Conservation (phyloP, 441 rosid species). For the Euphorbia schlechtendalii region DNA sequence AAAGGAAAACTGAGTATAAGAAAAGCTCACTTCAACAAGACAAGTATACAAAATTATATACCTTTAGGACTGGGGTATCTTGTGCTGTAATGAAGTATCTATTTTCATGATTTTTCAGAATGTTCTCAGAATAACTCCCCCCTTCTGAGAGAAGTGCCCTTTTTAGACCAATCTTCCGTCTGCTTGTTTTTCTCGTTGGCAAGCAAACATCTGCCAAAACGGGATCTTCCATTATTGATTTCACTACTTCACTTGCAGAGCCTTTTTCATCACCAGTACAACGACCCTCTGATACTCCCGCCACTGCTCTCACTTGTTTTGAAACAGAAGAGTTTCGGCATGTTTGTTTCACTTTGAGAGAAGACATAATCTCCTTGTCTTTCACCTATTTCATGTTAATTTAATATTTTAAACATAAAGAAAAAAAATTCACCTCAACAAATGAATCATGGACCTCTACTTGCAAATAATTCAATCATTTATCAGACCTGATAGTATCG, state of each 20-base stretch:
- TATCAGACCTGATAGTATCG: background rate
- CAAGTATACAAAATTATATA: conserved; percentile 22
- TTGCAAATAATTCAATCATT: background rate
- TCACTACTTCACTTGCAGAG: conserved; percentile 26
- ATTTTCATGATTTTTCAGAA: conserved; percentile 28
- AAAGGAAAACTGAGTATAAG: background rate
- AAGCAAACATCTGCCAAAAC: conserved; percentile 31
- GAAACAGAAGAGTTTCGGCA: conserved; percentile 39
- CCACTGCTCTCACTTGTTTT: conserved; percentile 41
- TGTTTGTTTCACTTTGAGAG: conserved; percentile 37
- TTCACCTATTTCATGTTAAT: conserved; percentile 36
- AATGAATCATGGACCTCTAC: conserved; percentile 6
- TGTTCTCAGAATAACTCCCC: conserved; percentile 33
- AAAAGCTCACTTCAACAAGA: conserved; percentile 1
- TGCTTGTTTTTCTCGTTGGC: conserved; percentile 43
- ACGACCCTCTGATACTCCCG: conserved; percentile 30
- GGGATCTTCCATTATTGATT: conserved; percentile 41
- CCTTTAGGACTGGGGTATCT: conserved; percentile 43
- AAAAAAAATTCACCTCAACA: background rate
- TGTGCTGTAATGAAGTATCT: conserved; percentile 23
- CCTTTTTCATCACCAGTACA: conserved; percentile 35
- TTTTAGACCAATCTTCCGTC: conserved; percentile 59
- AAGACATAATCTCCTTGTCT: conserved; percentile 38
- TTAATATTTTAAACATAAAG: conserved; percentile 1
- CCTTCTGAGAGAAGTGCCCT: conserved; percentile 34